Conservation (phyloP, 169 alveolate genomes). For the Plasmodium relictum region DNA sequence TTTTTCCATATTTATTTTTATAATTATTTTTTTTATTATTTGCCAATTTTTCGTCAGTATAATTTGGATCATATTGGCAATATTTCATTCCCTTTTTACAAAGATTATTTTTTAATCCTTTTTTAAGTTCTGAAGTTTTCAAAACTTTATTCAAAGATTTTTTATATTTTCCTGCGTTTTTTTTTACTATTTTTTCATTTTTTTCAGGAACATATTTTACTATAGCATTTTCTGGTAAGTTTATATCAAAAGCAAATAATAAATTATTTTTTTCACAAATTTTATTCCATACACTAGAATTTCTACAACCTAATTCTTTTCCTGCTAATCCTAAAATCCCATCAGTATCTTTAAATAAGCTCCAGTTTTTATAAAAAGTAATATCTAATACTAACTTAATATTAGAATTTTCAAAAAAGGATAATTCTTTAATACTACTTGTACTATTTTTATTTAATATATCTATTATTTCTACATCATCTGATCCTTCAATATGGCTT, state of each 20-base stretch:
- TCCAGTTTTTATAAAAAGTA: conserved; percentile 46
- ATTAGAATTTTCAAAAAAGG: conserved; percentile 13
- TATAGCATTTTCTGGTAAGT: conserved; percentile 33
- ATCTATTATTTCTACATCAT: conserved; percentile 36
- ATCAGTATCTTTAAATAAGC: conserved; percentile 56
- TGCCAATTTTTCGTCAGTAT: neutral
- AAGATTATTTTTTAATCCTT: too few relatives aligned
- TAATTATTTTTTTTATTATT: neutral
- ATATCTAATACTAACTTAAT: conserved; percentile 39
- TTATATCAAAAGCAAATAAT: conserved; percentile 39
- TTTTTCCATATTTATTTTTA: neutral
- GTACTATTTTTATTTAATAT: neutral
- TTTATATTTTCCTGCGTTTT: neutral
- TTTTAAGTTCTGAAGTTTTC: too few relatives aligned
- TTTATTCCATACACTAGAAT: conserved; percentile 44
- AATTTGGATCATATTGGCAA: too few relatives aligned
- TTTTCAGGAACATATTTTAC: neutral
- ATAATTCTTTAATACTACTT: neutral
- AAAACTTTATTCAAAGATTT: neutral
- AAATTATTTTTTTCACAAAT: conserved; percentile 39
- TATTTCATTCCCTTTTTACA: too few relatives aligned
- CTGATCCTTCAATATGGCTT: conserved; percentile 67
- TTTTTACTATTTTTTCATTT: neutral
- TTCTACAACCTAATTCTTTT: conserved; percentile 62
- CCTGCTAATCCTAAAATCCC: conserved; percentile 75